Conservation (phyloP, 805 yeast species). For the Metschnikowia sp. region DNA sequence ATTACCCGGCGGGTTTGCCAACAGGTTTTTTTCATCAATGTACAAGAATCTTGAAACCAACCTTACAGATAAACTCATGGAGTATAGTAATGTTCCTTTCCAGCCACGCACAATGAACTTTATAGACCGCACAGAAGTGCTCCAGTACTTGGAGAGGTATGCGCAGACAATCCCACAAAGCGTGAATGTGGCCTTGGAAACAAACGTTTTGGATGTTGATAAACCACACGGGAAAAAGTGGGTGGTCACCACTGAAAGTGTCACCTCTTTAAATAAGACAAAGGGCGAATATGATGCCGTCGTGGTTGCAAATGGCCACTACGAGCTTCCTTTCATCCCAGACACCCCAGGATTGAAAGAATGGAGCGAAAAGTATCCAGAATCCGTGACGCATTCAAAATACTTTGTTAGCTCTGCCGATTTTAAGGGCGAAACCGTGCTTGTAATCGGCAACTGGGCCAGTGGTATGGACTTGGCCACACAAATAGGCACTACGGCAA, state of each 20-base stretch:
- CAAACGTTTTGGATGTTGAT: constrained; percentile 28
- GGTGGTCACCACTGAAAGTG: constrained; percentile 7
- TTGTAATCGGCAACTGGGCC: constrained; percentile 71
- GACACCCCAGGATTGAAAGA: constrained; percentile 27
- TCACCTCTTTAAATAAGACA: constrained; percentile 3
- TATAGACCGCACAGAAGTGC: constrained; percentile 60
- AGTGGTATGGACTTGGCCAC: constrained; percentile 72
- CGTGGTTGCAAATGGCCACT: constrained; percentile 39
- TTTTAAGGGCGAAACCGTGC: constrained; percentile 40
- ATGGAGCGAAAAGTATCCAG: constrained; percentile 27
- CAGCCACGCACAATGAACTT: constrained; percentile 46
- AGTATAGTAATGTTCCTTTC: constrained; percentile 52
- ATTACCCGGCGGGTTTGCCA: constrained; percentile 6
- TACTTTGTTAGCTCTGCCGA: constrained; percentile 25
- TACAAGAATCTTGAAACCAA: constrained; percentile 23
- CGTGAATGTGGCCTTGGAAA: constrained; percentile 27
- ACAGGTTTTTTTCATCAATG: constrained; percentile 21
- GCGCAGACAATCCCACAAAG: constrained; percentile 40
- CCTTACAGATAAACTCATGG: constrained; percentile 49
- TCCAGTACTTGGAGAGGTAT: constrained; percentile 57
- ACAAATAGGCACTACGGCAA: constrained; percentile 46
- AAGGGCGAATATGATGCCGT: constrained; percentile 35
- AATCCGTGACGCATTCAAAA: constrained; percentile 32
- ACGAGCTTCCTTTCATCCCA: constrained; percentile 35
- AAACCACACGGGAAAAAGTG: constrained; percentile 11